Evolutionary conservation across 2,329 filamentous ascomycete genomes (phyloP), one percentile per base, ranked within the genome.

Genomic region (Neonectria ditissima): DNA sequence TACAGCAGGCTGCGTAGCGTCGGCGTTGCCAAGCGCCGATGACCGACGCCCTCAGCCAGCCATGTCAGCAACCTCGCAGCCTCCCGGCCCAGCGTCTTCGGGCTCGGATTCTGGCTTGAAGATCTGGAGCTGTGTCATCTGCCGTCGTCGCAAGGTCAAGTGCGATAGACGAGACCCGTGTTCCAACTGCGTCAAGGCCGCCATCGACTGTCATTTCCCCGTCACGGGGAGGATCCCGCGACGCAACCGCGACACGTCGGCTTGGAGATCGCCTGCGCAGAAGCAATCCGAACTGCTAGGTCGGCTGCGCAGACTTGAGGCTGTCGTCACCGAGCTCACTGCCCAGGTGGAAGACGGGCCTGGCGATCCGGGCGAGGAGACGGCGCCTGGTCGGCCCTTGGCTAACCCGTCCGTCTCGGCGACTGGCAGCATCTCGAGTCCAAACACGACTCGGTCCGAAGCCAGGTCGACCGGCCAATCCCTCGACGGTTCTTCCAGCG

Each of bases 101-200:
- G 57, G 34, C 28, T 55, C 66, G 26, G 60, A 64, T 13, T 34
- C 57, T 10, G 63, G 22, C n/a, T 69, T 76, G 51, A 73, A 69
- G 11, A 71, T 74, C 59, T 77, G 75, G 75, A 77, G 74, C 63
- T 77, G 75, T 47, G 66, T 77, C 26, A 70, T 69, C 22, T 77
- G 75, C 45, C 72, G 75, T 14, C 73, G 74, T 1, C 75, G 75
- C 56, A 77, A 77, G 34, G 55, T 76, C 10, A 70, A 69, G 4
- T 77, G 76, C 44, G 75, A 77, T 18, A 69, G 76, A 59, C 64
- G 67, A 37, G 69, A 74, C 0, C 76, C 76, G 11, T 78, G 76
- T 11, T 68, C 59, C 8, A 74, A 74, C 32, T 78, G 76, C 32
- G 47, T 58, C 18, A 68, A 66, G 9, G 68, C 34, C 30, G 68